These are phyloP conservation scores for Croton setiger DNA, from an alignment of 441 rosid species.

Conservation along the genomic window DNA sequence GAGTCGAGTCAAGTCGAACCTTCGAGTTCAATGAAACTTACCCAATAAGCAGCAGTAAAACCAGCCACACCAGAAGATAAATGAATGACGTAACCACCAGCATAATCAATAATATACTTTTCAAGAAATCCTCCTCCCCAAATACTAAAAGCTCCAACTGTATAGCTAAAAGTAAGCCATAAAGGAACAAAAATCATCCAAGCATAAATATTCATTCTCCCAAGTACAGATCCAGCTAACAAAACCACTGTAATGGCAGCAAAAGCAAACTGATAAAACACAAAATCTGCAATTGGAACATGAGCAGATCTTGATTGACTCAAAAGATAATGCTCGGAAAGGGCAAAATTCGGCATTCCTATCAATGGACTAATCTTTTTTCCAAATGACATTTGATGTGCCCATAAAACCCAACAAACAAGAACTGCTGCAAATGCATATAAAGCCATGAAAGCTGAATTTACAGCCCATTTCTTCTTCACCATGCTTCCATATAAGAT, in stretches of 20 bases:
- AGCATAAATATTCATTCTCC: conserved; percentile 67
- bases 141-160: conserved; percentile 49
- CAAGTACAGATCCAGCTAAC: conserved; percentile 55
- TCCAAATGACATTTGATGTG: conserved; percentile 52
- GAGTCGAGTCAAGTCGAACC: too few species aligned
- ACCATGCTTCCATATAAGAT: conserved; percentile 64
- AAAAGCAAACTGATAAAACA: conserved; percentile 51
- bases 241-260: conserved; percentile 64
- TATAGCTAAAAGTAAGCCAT: conserved; percentile 50
- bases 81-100: conserved; percentile 67
- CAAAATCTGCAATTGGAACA: conserved; percentile 41
- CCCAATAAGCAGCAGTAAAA: conserved; percentile 72
- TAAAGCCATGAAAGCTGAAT: conserved; percentile 67
- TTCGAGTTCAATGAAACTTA: conserved; percentile 13
- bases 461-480: conserved; percentile 71
- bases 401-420: conserved; percentile 63
- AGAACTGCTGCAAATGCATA: conserved; percentile 55
- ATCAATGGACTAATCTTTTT: conserved; percentile 22
- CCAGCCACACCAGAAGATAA: conserved; percentile 72
- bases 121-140: conserved; percentile 51
- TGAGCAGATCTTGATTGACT: accelerated
- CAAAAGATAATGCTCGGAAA: conserved; percentile 23
- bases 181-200: conserved; percentile 70
- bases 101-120: conserved; percentile 43
- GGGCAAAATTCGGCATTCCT: conserved; percentile 34